phyloP scores from a whole-genome alignment of 768 basidiomycete species.

The Hemileccinum rubropunctum region DNA sequence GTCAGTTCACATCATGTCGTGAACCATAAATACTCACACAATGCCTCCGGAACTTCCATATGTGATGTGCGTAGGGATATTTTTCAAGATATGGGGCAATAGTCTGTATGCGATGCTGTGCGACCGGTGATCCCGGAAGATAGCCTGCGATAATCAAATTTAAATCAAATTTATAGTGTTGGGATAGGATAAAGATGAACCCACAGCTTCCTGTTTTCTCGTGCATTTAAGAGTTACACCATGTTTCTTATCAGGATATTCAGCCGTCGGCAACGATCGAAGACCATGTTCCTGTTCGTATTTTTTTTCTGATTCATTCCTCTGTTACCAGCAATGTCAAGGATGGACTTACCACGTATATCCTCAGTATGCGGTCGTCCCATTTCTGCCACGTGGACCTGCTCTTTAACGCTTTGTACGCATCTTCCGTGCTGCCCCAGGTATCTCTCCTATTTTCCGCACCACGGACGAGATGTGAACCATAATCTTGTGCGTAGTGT shows the following conservation, averaged over 20 bases:
- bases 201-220: slow-evolving; percentile 1
- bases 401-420: not conserved
- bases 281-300: slow-evolving; percentile 5
- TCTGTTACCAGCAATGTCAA: too few species aligned
- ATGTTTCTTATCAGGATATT: not conserved
- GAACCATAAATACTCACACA: not conserved
- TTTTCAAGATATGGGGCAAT: not conserved
- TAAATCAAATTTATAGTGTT: not conserved
- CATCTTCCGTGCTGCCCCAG: not conserved
- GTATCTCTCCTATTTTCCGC: not conserved
- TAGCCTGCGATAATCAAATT: not conserved
- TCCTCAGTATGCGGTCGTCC: slow-evolving; percentile 7
- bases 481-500: not conserved
- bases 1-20: not conserved
- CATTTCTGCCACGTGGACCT: not conserved
- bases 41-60: not conserved
- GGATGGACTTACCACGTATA: not conserved
- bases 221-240: slow-evolving; percentile 7
- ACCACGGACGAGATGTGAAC: not conserved
- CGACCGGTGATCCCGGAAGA: not conserved
- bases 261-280: slow-evolving; percentile 1
- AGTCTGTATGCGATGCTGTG: not conserved
- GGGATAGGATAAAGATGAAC: not conserved
- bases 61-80: slow-evolving; percentile 2
- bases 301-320: too few species aligned